phyloP scores from a whole-genome alignment of 2,329 filamentous ascomycete species.

The Periconia macrospinosa region DNA sequence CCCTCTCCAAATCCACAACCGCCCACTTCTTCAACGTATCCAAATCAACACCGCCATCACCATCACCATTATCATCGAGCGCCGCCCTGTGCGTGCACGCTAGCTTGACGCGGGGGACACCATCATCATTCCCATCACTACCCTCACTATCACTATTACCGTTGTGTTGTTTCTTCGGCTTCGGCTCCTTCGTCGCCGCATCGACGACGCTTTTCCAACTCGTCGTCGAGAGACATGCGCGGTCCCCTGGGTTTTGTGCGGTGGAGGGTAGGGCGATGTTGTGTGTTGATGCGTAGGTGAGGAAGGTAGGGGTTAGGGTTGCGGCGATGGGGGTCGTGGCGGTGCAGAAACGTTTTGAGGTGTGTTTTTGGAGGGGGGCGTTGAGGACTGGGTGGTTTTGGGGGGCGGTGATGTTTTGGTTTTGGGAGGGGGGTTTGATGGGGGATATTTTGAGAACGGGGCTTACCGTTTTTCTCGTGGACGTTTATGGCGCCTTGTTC shows the following conservation, averaged over 20 bases:
- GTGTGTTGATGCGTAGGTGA: conserved; percentile 9
- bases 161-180: too few relatives aligned
- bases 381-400: background rate
- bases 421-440: background rate
- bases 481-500: conserved; percentile 3
- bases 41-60: conserved; percentile 5
- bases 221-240: background rate
- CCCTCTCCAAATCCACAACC: conserved; percentile 3
- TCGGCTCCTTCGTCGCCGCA: too few relatives aligned
- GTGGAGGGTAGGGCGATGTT: background rate
- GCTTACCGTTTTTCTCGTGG: conserved; percentile 6
- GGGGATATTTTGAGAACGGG: background rate
- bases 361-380: conserved; percentile 7
- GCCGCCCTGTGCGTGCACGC: conserved; percentile 14
- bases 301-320: conserved; percentile 9
- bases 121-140: too few relatives aligned
- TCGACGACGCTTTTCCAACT: background rate
- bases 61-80: too few relatives aligned
- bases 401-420: background rate
- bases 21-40: background rate
- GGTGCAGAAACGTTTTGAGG: conserved; percentile 11
- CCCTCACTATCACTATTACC: too few relatives aligned
- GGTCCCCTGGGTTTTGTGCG: background rate
- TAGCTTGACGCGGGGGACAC: background rate
- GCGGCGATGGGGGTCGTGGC: conserved; percentile 13